phyloP scores from a whole-genome alignment of 2,329 filamentous ascomycete species.

The Alternaria hordeiaustralica region DNA sequence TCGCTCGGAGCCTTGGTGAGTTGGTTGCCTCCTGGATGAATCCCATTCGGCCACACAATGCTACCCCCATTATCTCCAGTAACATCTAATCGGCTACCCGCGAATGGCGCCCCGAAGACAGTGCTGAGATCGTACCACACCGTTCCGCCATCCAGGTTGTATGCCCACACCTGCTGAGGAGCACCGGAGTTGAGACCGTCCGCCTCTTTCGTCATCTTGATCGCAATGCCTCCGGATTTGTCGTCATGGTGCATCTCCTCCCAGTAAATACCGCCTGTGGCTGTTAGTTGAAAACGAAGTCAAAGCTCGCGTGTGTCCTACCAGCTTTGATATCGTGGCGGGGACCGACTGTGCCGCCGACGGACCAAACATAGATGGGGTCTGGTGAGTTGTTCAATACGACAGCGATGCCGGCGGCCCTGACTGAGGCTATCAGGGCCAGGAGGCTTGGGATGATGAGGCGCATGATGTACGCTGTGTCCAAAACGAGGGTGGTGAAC shows the following conservation, averaged over 20 bases:
- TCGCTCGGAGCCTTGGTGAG: conserved; percentile 24
- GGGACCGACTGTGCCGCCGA: conserved; percentile 24
- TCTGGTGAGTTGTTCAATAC: conserved; percentile 30
- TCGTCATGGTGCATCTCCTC: conserved; percentile 29
- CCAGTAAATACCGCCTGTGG: conserved; percentile 20
- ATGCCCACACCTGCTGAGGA: conserved; percentile 32
- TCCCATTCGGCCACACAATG: conserved; percentile 33
- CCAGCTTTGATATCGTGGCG: conserved; percentile 22
- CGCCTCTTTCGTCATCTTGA: conserved; percentile 33
- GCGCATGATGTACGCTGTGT: conserved; percentile 18
- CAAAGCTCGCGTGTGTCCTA: neutral
- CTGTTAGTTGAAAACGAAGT: neutral
- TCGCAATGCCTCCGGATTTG: conserved; percentile 32
- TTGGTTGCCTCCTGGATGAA: conserved; percentile 31
- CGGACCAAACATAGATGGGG: conserved; percentile 34
- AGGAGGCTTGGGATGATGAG: conserved; percentile 15
- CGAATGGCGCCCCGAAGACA: conserved; percentile 38
- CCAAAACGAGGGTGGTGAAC: neutral
- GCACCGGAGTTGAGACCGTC: conserved; percentile 28
- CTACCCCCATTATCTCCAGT: conserved; percentile 21
- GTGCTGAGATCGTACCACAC: conserved; percentile 38
- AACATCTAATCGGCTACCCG: conserved; percentile 29
- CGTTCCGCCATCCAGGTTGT: conserved; percentile 28
- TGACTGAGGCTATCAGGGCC: conserved; percentile 22
- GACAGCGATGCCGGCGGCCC: conserved; percentile 33